Conservation (phyloP, 2,329 filamentous ascomycete species). For the Lasiodiplodia sp. region DNA sequence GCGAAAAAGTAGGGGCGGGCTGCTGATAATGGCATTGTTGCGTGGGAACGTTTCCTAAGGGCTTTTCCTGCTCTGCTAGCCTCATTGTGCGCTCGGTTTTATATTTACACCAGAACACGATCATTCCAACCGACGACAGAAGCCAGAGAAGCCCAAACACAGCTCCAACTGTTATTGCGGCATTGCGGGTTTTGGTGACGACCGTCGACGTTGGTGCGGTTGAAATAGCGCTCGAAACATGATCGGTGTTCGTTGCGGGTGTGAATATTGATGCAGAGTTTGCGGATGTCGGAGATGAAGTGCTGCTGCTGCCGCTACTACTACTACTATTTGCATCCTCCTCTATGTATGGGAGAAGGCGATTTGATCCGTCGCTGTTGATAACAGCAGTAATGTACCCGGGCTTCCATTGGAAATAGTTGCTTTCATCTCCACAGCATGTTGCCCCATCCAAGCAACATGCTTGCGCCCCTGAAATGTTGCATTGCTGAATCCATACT, state of each 20-base stretch:
- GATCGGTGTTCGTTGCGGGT: neutral
- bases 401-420: slow-evolving; percentile 25
- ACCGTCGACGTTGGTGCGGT: neutral
- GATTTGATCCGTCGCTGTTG: slow-evolving; percentile 24
- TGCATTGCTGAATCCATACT: slow-evolving; percentile 24
- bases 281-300: neutral
- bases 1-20: neutral
- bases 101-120: slow-evolving; percentile 6
- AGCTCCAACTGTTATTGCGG: neutral
- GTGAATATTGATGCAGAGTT: neutral
- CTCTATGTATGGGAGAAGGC: slow-evolving; percentile 18
- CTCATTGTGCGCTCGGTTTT: slow-evolving; percentile 3
- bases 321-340: neutral
- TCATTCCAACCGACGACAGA: neutral
- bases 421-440: slow-evolving; percentile 8
- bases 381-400: slow-evolving; percentile 28
- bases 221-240: neutral
- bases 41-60: neutral
- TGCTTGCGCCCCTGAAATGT: neutral
- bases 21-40: neutral
- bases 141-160: neutral
- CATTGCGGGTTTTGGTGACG: neutral
- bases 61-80: neutral
- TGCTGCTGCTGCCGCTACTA: neutral
- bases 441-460: slow-evolving; percentile 16